A percentile compares a stretch with the other conserved stretches of the same genome.
Evolutionary conservation across 2,329 filamentous ascomycete genomes (phyloP).

Genomic region (Talaromyces atroroseus): DNA sequence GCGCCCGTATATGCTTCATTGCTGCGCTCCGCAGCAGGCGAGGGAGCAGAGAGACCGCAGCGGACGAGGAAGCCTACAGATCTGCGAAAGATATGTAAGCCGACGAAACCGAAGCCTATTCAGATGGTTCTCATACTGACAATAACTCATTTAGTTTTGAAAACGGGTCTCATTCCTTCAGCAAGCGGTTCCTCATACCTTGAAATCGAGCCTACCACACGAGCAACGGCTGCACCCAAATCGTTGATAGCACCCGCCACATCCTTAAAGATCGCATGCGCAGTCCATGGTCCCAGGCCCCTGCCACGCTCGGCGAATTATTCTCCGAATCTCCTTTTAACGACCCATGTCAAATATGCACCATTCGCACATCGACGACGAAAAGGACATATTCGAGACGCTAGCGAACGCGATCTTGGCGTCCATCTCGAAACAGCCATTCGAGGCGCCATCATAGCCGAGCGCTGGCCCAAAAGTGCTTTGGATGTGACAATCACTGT

Average conservation of each 20-base stretch:
- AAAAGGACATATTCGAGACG: constrained; percentile 79
- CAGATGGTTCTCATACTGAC: constrained; percentile 8
- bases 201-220: constrained; percentile 47
- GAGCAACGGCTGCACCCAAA: constrained; percentile 33
- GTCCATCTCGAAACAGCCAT: constrained; percentile 88
- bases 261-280: constrained; percentile 85
- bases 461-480: constrained; percentile 96
- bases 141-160: constrained; percentile 58
- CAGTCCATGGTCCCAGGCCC: constrained; percentile 87
- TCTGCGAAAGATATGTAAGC: constrained; percentile 79
- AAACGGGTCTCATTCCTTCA: constrained; percentile 86
- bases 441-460: constrained; percentile 81
- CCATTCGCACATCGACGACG: constrained; percentile 83
- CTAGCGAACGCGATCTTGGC: constrained; percentile 79
- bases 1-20: constrained; percentile 62
- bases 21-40: constrained; percentile 42
- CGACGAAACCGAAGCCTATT: background rate
- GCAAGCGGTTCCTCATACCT: constrained; percentile 82
- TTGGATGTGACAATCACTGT: constrained; percentile 93
- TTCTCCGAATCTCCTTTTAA: constrained; percentile 84
- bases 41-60: constrained; percentile 45
- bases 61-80: constrained; percentile 61
- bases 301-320: constrained; percentile 86
- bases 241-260: constrained; percentile 52
- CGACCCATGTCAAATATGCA: constrained; percentile 92